Evolutionary conservation across 805 yeast species (phyloP), one percentile per base, ranked within the genome.

Genomic region (Spathaspora arborariae): DNA sequence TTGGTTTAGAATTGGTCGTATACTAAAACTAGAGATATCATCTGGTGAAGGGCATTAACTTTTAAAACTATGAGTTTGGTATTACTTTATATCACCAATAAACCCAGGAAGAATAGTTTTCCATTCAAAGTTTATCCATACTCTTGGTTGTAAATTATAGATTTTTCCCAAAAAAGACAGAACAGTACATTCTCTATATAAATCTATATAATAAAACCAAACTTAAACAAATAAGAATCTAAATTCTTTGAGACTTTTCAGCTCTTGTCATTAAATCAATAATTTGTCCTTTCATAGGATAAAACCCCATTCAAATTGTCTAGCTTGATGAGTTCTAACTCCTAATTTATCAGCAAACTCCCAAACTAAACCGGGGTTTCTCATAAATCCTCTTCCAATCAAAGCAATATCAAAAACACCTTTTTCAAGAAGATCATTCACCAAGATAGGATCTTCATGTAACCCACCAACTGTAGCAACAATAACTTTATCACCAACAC

Each of bases 391-490:
- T 15, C 67, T 55, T 0, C 81, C 87, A 38, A 70, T 67, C 9
- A 78, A 55, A 7, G 74, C 70, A 20, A 79, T 47, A 58, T 82
- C 87, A 42, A 75, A 67, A n/a, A 51, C 51, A 2, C 74, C 75
- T 13, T 68, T 56, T 45, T 73, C 75, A 0, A 80, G 10, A 11
- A 72, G 60, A 8, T 64, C 56, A 42, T 72, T 70, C 4, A 80
- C 76, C 2, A 58, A 53, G 20, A 56, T 51, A 1, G 70, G 68
- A 15, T 59, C 54, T 34, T 53, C 56, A 26, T 53, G 49, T 20
- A 80, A 60, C 6, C 65, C 63, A 13, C 83, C 84, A 22, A 79
- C 82, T 19, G 76, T 58, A 2, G 80, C 68, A 24, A 81, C 70
- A 0, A 70, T 33, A 2, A 69, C 54, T 40, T 56, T 64, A 45